Conservation (phyloP, 2,329 filamentous ascomycete genomes). For the Berkeleyomyces basicola region DNA sequence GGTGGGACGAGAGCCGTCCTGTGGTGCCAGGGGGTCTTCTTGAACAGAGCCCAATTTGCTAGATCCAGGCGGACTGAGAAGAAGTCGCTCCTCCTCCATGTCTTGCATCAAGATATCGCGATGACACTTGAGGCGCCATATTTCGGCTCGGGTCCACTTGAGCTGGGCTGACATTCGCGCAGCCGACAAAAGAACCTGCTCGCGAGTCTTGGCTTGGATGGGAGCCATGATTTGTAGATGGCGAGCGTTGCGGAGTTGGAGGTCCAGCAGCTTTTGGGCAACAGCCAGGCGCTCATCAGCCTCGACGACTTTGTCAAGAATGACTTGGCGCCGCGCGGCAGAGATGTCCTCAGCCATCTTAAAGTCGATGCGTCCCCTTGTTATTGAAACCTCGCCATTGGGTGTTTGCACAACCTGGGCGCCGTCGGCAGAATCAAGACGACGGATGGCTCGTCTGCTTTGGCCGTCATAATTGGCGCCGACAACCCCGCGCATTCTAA, state of each 20-base stretch:
- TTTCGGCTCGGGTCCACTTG: slow-evolving; percentile 87
- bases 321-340: slow-evolving; percentile 62
- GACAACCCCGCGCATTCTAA: slow-evolving; percentile 75
- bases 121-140: slow-evolving; percentile 84
- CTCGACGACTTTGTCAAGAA: slow-evolving; percentile 69
- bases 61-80: background rate
- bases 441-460: slow-evolving; percentile 51
- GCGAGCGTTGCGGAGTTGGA: slow-evolving; percentile 71
- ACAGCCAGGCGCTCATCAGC: slow-evolving; percentile 61
- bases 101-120: slow-evolving; percentile 75
- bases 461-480: slow-evolving; percentile 77
- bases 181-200: slow-evolving; percentile 71
- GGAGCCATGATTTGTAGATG: slow-evolving; percentile 81
- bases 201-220: slow-evolving; percentile 76
- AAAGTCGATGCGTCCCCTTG: slow-evolving; percentile 56
- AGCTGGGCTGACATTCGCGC: slow-evolving; percentile 72
- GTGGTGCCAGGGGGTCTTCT: background rate
- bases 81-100: slow-evolving; percentile 53
- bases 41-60: slow-evolving; percentile 2
- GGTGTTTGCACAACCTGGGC: slow-evolving; percentile 49
- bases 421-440: slow-evolving; percentile 47
- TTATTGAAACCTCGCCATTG: slow-evolving; percentile 56
- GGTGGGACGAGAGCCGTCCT: slow-evolving; percentile 6
- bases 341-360: slow-evolving; percentile 79
- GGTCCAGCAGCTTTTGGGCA: slow-evolving; percentile 63